Evolutionary conservation across 208 protist genomes (phyloP).

Genomic region (Lotmaria passim): DNA sequence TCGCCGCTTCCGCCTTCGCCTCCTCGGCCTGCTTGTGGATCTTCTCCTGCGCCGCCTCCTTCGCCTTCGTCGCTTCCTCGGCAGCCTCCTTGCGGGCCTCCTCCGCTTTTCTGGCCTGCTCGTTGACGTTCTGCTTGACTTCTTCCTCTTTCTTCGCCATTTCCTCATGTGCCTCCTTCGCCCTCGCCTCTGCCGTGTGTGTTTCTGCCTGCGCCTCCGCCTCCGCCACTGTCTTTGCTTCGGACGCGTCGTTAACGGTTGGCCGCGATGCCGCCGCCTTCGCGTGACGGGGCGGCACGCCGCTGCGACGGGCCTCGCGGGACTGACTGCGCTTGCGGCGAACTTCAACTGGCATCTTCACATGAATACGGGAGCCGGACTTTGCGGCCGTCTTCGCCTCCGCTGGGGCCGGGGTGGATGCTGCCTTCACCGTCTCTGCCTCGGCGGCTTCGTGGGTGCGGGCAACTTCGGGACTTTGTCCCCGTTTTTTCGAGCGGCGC

Average conservation of each 20-base stretch:
- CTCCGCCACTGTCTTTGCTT: not conserved
- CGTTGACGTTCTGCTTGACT: no score
- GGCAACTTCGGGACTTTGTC: not conserved
- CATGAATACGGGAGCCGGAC: slow-evolving; percentile 13
- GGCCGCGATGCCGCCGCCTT: not conserved
- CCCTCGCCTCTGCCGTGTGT: no score
- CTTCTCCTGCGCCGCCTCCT: no score
- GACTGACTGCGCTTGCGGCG: slow-evolving; percentile 23
- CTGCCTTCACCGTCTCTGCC: not conserved
- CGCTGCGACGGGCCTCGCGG: slow-evolving; percentile 17
- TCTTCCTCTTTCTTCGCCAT: no score
- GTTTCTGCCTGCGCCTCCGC: not conserved
- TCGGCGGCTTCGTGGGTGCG: not conserved
- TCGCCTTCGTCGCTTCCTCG: no score
- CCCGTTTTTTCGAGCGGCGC: not conserved
- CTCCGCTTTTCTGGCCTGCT: no score
- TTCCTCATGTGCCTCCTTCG: no score
- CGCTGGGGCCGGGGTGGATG: not conserved
- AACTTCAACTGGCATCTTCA: slow-evolving; percentile 33
- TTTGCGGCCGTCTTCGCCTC: not conserved
- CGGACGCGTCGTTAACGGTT: not conserved
- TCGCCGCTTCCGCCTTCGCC: no score
- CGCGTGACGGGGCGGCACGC: not conserved
- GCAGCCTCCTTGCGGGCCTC: no score
- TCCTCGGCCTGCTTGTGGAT: no score